Evolutionary conservation across 331 rosid genomes (phyloP).

Genomic region (Pyracantha coccinea): DNA sequence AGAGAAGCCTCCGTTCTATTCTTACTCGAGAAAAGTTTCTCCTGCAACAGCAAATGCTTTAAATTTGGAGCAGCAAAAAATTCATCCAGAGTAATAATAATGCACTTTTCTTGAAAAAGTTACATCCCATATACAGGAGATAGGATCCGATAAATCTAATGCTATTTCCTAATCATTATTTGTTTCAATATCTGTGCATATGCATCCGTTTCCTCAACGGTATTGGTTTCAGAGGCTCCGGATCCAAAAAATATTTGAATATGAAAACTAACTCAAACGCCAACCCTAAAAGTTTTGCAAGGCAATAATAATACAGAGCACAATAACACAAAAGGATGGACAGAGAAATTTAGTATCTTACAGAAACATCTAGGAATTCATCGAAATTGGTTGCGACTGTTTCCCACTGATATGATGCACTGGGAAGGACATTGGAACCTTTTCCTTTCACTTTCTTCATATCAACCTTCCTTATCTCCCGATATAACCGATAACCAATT

Average conservation of each 20-base stretch:
- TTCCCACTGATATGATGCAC: conserved; percentile 82
- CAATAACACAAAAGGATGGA: background rate
- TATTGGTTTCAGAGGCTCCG: background rate
- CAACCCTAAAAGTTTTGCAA: background rate
- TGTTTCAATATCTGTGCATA: too few species aligned
- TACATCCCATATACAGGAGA: background rate
- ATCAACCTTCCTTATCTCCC: conserved; percentile 87
- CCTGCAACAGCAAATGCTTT: conserved; percentile 44
- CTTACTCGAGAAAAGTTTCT: conserved; percentile 87
- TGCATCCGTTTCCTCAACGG: background rate
- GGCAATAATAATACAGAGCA: background rate
- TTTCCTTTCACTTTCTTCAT: conserved; percentile 70
- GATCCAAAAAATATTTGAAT: background rate
- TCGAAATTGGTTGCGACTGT: conserved; percentile 93
- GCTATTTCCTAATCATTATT: background rate
- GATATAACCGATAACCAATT: conserved; percentile 84
- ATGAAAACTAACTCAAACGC: background rate
- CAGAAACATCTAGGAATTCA: conserved; percentile 94
- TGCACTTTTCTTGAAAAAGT: background rate
- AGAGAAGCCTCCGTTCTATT: conserved; percentile 75
- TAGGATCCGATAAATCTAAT: background rate
- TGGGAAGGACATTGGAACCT: conserved; percentile 80
- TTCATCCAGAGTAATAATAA: background rate
- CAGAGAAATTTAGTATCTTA: conserved; percentile 40
- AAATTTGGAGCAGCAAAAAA: conserved; percentile 18